A percentile compares a stretch with the other conserved stretches of the same genome.
Conservation (phyloP, 441 rosid genomes). For the Gossypium schwendimanii region DNA sequence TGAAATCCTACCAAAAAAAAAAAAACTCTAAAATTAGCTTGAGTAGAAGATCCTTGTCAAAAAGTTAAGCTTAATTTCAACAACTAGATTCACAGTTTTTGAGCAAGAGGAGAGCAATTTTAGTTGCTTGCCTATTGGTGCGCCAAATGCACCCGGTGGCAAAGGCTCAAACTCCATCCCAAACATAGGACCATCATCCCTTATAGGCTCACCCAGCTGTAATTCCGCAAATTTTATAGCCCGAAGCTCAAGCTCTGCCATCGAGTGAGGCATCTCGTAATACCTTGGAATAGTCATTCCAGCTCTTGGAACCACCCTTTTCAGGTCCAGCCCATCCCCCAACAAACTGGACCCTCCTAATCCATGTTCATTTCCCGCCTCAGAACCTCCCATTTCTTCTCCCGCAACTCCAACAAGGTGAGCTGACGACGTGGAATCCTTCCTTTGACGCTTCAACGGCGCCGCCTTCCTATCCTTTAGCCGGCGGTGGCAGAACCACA, state of each 20-base stretch:
- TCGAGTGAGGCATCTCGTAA: conserved; percentile 53
- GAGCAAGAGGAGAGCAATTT: not conserved
- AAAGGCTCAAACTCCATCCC: conserved; percentile 97
- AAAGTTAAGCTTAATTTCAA: not conserved
- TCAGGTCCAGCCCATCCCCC: conserved; percentile 27
- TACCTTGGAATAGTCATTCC: conserved; percentile 34
- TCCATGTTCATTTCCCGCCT: conserved; percentile 24
- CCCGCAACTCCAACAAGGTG: not conserved
- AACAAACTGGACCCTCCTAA: conserved; percentile 22
- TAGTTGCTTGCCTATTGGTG: conserved; percentile 38
- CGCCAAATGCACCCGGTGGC: conserved; percentile 96
- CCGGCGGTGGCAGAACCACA: conserved; percentile 99
- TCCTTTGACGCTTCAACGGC: conserved; percentile 36
- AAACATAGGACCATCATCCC: conserved; percentile 93
- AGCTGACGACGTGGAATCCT: conserved; percentile 24
- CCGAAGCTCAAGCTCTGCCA: conserved; percentile 67
- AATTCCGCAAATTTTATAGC: conserved; percentile 75
- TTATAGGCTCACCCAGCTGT: conserved; percentile 84
- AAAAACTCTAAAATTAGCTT: not conserved
- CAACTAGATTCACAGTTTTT: not conserved
- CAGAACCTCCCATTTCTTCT: conserved; percentile 14
- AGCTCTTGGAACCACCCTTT: conserved; percentile 18
- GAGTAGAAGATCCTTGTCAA: not conserved
- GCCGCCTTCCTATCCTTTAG: conserved; percentile 70
- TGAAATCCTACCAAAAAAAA: not conserved